These are phyloP conservation scores for Ceratocystis diversiconidia DNA, from an alignment of 2,329 filamentous ascomycete species.

Conservation along the genomic window DNA sequence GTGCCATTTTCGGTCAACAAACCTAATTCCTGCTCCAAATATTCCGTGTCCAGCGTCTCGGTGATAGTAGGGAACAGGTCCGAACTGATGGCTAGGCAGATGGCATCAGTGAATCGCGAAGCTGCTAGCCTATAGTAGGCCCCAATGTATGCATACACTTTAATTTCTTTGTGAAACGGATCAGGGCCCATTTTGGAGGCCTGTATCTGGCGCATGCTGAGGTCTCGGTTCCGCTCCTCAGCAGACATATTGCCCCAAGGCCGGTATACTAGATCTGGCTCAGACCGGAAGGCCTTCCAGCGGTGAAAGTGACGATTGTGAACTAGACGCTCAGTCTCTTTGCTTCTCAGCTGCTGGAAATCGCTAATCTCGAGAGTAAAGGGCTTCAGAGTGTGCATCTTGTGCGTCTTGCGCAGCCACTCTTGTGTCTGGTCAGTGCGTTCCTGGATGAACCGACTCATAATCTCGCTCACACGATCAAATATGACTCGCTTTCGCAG, in stretches of 20 bases:
- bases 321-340: constrained; percentile 33
- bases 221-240: constrained; percentile 34
- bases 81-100: constrained; percentile 34
- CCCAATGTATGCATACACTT: constrained; percentile 47
- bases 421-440: constrained; percentile 27
- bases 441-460: constrained; percentile 32
- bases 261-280: constrained; percentile 21
- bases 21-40: constrained; percentile 33
- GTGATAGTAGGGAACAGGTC: constrained; percentile 35
- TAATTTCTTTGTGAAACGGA: constrained; percentile 43
- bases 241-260: constrained; percentile 34
- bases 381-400: constrained; percentile 39
- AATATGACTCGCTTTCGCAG: constrained; percentile 38
- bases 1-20: constrained; percentile 21
- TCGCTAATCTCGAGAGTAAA: constrained; percentile 43
- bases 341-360: constrained; percentile 32
- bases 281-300: constrained; percentile 29
- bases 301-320: constrained; percentile 38
- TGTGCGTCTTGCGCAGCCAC: constrained; percentile 33
- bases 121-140: constrained; percentile 58
- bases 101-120: constrained; percentile 46
- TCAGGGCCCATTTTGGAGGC: constrained; percentile 40
- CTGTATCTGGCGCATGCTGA: constrained; percentile 30
- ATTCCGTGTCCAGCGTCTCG: constrained; percentile 20
- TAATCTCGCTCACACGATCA: constrained; percentile 30